Conservation (phyloP, 495 filamentous ascomycete species). For the Penicillium waksmanii region DNA sequence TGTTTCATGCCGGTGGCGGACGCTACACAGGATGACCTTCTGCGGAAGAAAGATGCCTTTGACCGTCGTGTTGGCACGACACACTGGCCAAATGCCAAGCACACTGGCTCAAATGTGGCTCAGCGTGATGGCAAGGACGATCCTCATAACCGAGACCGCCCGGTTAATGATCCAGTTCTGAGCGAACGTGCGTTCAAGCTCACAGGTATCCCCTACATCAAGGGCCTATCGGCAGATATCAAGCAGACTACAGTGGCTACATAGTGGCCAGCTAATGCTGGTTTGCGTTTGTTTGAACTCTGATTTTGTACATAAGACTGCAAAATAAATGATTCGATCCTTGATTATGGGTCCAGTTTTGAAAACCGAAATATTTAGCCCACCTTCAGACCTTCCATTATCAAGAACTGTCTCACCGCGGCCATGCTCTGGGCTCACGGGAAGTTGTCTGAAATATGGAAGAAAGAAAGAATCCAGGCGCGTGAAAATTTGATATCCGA, state of each 20-base stretch:
- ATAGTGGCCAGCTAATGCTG: background rate
- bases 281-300: no score
- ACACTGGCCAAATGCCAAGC: slow-evolving; percentile 42
- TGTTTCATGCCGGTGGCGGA: slow-evolving; percentile 44
- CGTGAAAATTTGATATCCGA: no score
- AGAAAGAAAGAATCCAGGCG: no score
- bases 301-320: no score
- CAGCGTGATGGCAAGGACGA: slow-evolving; percentile 34
- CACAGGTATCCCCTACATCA: slow-evolving; percentile 42
- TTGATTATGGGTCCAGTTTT: no score
- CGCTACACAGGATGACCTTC: slow-evolving; percentile 37
- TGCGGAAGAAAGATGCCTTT: slow-evolving; percentile 42
- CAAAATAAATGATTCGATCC: no score
- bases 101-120: slow-evolving; percentile 38
- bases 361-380: no score
- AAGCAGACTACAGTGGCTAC: slow-evolving; percentile 1
- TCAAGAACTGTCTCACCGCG: no score
- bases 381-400: no score
- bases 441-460: background rate
- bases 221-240: background rate
- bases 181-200: slow-evolving; percentile 37
- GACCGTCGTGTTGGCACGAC: slow-evolving; percentile 39
- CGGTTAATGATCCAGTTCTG: slow-evolving; percentile 31
- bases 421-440: no score
- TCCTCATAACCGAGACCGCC: slow-evolving; percentile 30